Evolutionary conservation across 2,329 filamentous ascomycete species (phyloP), one percentile per base, ranked within the genome.

Genomic region (Xylariaceae sp.): DNA sequence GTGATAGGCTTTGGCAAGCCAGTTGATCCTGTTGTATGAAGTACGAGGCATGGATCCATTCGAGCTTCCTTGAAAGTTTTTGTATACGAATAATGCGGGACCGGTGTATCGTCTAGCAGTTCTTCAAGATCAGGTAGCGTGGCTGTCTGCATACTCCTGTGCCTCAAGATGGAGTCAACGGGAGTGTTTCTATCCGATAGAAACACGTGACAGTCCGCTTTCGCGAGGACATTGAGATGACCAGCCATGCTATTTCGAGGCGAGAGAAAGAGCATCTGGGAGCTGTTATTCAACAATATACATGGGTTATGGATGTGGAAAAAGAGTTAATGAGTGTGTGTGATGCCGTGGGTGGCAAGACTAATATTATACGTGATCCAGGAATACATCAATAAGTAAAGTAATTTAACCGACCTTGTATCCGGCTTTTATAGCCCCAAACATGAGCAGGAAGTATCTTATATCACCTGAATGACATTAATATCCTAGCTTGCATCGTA

Each of bases 21-120:
- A 7, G 54, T 56, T 3, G 54, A 56, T 20, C 54, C 54, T 3
- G 54, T 52, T 7, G 54, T 56, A 20, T 56, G 54, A 3, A 56
- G 40, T 1, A 56, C 45, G 7, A 56, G 48, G 18, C 43, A 52
- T 20, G 54, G 54, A 16, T 56, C 54, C 21, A 42, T 32, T 4
- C 40, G 26, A 2, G 54, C 54, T 21, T 56, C 44, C 7, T 45
- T 44, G n/a, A 56, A 56, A 2, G 37, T 49, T 20, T 56, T 56
- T 14, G 40, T 44, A 20, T 56, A 52, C 3, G 54, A 44, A 26
- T 56, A 56, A 2, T 26, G 18, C 1, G 45, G 20, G 20, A 56
- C 37, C 16, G 45, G 16, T 9, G 32, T 3, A 12, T 47, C 49
- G 7, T 37, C n/a, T 2, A 56, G 21, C 4, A 56, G 20, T 12